Conservation (phyloP, 345 rosid genomes). For the Gossypium longicalyx region DNA sequence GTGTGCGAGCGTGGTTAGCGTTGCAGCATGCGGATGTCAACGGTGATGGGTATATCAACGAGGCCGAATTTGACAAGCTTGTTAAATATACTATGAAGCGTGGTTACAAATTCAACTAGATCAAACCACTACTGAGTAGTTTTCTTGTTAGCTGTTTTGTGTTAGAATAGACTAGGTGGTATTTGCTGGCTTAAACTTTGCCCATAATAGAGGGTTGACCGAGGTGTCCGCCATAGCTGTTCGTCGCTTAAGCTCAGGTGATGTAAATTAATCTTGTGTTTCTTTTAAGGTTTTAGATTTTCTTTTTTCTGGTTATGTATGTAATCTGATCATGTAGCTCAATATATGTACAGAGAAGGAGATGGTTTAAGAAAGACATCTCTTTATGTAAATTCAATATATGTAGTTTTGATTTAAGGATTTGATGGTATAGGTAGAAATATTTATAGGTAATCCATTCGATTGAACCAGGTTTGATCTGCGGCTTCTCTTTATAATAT, state of each 20-base stretch:
- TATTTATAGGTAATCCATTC: too few relatives aligned
- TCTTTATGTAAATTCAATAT: too few relatives aligned
- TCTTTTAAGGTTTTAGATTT: not conserved
- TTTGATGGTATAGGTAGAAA: too few relatives aligned
- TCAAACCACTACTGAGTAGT: not conserved
- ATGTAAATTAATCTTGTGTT: not conserved
- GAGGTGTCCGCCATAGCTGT: not conserved
- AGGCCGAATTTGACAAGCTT: constrained; percentile 9
- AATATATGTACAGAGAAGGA: too few relatives aligned
- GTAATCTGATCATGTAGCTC: not conserved
- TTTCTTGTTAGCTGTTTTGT: not conserved
- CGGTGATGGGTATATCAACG: constrained; percentile 18
- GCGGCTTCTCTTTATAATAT: too few relatives aligned
- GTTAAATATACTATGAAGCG: constrained; percentile 7
- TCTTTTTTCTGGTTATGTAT: not conserved
- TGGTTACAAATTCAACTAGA: constrained; percentile 3
- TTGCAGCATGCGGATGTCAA: constrained; percentile 15
- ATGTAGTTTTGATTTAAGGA: too few relatives aligned
- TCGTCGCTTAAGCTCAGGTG: not conserved
- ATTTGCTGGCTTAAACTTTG: not conserved
- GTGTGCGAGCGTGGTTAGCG: constrained; percentile 9
- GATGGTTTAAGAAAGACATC: not conserved
- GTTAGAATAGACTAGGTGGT: not conserved
- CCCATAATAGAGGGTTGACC: too few relatives aligned
- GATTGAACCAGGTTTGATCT: too few relatives aligned